These are phyloP conservation scores for Pinus taeda DNA, from an alignment of 75 land plant species.

Conservation along the genomic window DNA sequence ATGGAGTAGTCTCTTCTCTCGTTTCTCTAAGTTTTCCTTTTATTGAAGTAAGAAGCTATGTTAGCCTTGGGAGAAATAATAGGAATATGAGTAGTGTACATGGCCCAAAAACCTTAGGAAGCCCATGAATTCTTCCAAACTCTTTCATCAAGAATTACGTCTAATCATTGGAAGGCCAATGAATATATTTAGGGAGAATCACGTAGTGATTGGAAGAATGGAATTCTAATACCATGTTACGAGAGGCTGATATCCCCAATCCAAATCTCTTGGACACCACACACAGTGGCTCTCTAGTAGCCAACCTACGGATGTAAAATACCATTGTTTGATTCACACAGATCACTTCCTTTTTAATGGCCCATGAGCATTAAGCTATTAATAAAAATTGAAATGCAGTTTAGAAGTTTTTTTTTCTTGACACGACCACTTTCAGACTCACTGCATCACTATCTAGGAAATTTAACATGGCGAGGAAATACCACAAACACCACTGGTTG, in stretches of 20 bases:
- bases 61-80: constrained; percentile 93
- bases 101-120: constrained; percentile 81
- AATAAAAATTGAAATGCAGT: too few relatives aligned
- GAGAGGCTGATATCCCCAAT: constrained; percentile 94
- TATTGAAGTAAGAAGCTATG: constrained; percentile 89
- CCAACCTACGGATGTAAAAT: constrained; percentile 90
- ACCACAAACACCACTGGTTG: too few relatives aligned
- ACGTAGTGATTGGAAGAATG: constrained; percentile 81
- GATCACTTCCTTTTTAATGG: constrained; percentile 6
- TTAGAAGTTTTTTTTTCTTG: too few relatives aligned
- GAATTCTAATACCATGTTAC: constrained; percentile 90
- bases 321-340: constrained; percentile 85
- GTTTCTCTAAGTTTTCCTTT: constrained; percentile 85
- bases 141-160: constrained; percentile 37
- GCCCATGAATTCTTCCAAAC: constrained; percentile 68
- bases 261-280: constrained; percentile 90
- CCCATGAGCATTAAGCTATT: too few relatives aligned
- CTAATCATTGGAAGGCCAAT: constrained; percentile 69
- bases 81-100: constrained; percentile 94
- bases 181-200: constrained; percentile 78
- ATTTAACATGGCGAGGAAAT: too few relatives aligned
- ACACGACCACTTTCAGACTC: too few relatives aligned
- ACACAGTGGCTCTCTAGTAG: constrained; percentile 93
- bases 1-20: constrained; percentile 96
- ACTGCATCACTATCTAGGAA: too few relatives aligned